phyloP scores from a whole-genome alignment of 2,329 filamentous ascomycete species.

The Beauveria pseudobassiana region DNA sequence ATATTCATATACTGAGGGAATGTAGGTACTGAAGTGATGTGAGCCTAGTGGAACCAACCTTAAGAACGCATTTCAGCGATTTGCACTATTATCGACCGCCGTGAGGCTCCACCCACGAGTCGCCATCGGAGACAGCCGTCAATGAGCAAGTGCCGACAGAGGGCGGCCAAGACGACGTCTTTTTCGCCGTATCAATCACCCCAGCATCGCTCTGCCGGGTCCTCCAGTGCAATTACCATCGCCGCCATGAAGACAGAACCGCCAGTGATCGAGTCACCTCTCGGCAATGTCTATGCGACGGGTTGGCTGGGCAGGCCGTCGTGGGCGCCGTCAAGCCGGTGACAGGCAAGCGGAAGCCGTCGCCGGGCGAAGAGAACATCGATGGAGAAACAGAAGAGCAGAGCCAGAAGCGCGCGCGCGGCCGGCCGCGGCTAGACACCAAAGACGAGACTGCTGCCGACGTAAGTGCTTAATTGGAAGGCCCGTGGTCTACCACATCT shows the following conservation, averaged over 20 bases:
- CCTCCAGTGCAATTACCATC: background rate
- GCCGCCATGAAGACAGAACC: conserved; percentile 3
- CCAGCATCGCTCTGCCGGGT: background rate
- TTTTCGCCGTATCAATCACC: background rate
- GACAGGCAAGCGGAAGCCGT: conserved; percentile 18
- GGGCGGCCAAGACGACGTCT: background rate
- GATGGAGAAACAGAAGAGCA: conserved; percentile 32
- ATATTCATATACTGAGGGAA: no score
- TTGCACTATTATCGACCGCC: no score
- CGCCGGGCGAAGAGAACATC: conserved; percentile 10
- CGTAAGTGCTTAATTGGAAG: conserved; percentile 44
- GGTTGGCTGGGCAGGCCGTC: background rate
- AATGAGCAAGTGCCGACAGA: background rate
- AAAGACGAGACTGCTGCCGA: conserved; percentile 71
- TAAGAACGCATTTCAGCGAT: no score
- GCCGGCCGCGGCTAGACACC: conserved; percentile 68
- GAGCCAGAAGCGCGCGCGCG: conserved; percentile 55
- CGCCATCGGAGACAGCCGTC: background rate
- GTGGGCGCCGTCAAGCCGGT: background rate
- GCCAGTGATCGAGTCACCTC: background rate
- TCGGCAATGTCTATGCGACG: background rate
- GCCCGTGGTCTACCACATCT: conserved; percentile 13
- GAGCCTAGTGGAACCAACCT: no score
- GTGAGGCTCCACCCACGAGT: background rate
- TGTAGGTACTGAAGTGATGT: no score